Conservation (phyloP, 1,139 yeast genomes). For the Sugiyamaella paludigena region DNA sequence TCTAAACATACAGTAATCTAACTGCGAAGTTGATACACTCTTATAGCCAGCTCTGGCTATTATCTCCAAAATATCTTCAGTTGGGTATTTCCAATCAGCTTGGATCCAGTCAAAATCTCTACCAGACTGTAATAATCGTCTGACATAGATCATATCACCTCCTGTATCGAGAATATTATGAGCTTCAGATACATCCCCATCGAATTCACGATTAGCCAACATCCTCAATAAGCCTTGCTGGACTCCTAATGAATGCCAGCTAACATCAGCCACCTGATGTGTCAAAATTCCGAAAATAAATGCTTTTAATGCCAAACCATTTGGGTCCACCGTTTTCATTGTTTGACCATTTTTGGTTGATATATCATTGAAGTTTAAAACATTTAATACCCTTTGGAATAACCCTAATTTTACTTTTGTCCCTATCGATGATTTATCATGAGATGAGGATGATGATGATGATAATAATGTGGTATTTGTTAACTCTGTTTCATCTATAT, state of each 20-base stretch:
- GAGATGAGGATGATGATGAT: not conserved
- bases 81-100: conserved; percentile 48
- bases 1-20: conserved; percentile 49
- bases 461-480: too few relatives aligned
- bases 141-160: conserved; percentile 53
- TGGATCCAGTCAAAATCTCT: conserved; percentile 34
- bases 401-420: not conserved
- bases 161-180: conserved; percentile 55
- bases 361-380: conserved; percentile 1
- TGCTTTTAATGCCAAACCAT: conserved; percentile 42
- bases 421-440: too few relatives aligned
- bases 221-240: conserved; percentile 51
- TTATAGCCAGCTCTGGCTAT: conserved; percentile 37
- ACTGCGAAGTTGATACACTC: conserved; percentile 27
- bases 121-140: conserved; percentile 38
- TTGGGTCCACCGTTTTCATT: conserved; percentile 3
- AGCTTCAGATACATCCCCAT: conserved; percentile 46
- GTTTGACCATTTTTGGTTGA: conserved; percentile 2
- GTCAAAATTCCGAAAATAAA: conserved; percentile 54
- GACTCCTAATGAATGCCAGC: conserved; percentile 60
- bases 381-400: conserved; percentile 5
- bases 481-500: not conserved
- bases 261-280: conserved; percentile 58
- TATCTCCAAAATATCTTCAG: conserved; percentile 40
- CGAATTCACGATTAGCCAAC: conserved; percentile 50